These are phyloP conservation scores for Mucor racemosus DNA, from an alignment of 371 early-diverging fungal species.

Conservation along the genomic window DNA sequence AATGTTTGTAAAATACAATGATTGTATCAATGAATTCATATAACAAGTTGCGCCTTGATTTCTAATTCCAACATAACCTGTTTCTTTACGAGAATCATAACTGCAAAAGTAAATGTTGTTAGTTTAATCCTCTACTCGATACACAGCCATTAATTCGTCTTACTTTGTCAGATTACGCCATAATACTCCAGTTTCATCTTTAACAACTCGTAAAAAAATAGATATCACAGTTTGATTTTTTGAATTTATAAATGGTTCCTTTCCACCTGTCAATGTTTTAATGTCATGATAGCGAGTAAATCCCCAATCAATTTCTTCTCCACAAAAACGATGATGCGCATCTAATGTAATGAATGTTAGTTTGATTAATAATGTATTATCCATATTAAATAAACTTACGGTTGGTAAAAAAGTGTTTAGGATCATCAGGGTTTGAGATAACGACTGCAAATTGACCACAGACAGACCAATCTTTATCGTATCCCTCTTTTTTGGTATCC, in stretches of 20 bases:
- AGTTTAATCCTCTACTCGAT: not conserved
- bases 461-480: slow-evolving; percentile 67
- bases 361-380: too few relatives aligned
- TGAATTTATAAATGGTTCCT: slow-evolving; percentile 46
- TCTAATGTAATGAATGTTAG: slow-evolving; percentile 25
- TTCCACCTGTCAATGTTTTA: slow-evolving; percentile 36
- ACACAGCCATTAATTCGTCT: slow-evolving; percentile 68
- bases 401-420: slow-evolving; percentile 62
- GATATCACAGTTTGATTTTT: slow-evolving; percentile 68
- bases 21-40: slow-evolving; percentile 98
- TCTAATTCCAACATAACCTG: slow-evolving; percentile 93
- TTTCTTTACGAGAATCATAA: slow-evolving; percentile 86
- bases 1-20: slow-evolving; percentile 93
- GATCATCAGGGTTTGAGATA: slow-evolving; percentile 74
- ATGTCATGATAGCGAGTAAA: slow-evolving; percentile 72
- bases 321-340: slow-evolving; percentile 84
- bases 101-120: slow-evolving; percentile 30
- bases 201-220: slow-evolving; percentile 79
- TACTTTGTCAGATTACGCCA: slow-evolving; percentile 94
- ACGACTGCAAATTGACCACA: slow-evolving; percentile 86
- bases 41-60: slow-evolving; percentile 99
- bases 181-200: slow-evolving; percentile 91
- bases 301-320: slow-evolving; percentile 91
- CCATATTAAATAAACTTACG: slow-evolving; percentile 50
- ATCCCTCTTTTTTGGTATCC: slow-evolving; percentile 45